phyloP scores from a whole-genome alignment of 1,139 yeast genomes.

The Lizanozyma gosingica region DNA sequence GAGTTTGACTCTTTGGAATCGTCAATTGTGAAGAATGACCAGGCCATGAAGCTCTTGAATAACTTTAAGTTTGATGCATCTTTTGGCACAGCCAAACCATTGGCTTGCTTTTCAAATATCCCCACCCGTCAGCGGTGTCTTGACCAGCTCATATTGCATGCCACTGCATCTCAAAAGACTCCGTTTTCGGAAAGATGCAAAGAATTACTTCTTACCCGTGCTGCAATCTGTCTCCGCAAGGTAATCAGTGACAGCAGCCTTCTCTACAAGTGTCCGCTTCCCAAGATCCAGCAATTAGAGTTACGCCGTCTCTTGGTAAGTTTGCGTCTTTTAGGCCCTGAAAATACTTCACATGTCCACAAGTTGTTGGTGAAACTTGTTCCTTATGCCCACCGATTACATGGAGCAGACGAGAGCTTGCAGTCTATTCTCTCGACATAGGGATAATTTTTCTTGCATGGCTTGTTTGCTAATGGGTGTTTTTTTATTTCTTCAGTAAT shows the following conservation, averaged over 20 bases:
- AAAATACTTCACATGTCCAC: conserved; percentile 9
- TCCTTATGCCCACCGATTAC: conserved; percentile 16
- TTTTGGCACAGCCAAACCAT: conserved; percentile 26
- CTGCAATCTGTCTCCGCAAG: conserved; percentile 26
- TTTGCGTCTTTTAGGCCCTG: not conserved
- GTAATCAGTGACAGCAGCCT: conserved; percentile 26
- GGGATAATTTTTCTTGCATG: not conserved
- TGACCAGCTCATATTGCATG: conserved; percentile 21
- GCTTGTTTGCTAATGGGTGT: too few relatives aligned
- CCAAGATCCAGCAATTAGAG: conserved; percentile 30
- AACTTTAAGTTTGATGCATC: conserved; percentile 17
- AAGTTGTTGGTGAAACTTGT: conserved; percentile 19
- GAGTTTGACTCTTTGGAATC: conserved; percentile 16
- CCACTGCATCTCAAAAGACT: conserved; percentile 7
- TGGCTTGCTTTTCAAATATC: conserved; percentile 15
- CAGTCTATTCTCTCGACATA: conserved; percentile 5
- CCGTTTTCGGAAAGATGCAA: conserved; percentile 14
- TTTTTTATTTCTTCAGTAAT: too few relatives aligned
- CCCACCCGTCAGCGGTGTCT: conserved; percentile 24
- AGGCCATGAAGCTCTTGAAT: conserved; percentile 12
- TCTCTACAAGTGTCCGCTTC: conserved; percentile 22
- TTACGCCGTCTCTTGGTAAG: conserved; percentile 5
- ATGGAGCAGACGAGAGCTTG: conserved; percentile 10
- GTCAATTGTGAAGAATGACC: conserved; percentile 10
- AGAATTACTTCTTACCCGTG: conserved; percentile 19